Evolutionary conservation across 306 rosid species (phyloP).

Genomic region (Comarum palustre): DNA sequence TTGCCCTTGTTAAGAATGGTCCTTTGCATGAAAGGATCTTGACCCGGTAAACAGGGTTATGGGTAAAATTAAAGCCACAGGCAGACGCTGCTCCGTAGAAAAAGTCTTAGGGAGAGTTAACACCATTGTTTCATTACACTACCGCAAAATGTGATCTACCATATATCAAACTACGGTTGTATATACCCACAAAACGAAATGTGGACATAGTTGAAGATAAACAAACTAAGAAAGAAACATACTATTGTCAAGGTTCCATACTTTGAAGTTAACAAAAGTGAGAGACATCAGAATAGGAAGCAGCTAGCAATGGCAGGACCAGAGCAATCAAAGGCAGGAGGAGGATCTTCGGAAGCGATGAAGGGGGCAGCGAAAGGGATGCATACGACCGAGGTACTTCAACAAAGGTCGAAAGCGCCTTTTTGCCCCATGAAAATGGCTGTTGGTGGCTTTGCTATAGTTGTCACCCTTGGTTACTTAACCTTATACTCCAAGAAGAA

Average conservation of each 20-base stretch:
- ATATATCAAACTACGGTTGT: too few relatives aligned
- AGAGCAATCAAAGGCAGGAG: slow-evolving; percentile 15
- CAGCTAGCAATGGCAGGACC: slow-evolving; percentile 27
- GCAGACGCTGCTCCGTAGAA: neutral
- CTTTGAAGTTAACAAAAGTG: neutral
- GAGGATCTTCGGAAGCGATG: slow-evolving; percentile 20
- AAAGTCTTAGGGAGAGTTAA: neutral
- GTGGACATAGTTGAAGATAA: neutral
- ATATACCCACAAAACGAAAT: neutral
- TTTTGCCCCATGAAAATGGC: slow-evolving; percentile 52
- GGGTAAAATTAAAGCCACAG: neutral
- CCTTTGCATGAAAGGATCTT: neutral
- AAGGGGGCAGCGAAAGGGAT: slow-evolving; percentile 23
- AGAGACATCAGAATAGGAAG: neutral
- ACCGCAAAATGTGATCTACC: slow-evolving; percentile 1
- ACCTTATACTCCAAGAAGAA: slow-evolving; percentile 60
- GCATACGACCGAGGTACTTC: slow-evolving; percentile 47
- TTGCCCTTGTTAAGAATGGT: neutral
- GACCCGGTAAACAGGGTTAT: slow-evolving; percentile 14
- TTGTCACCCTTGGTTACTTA: slow-evolving; percentile 40
- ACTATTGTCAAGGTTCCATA: neutral
- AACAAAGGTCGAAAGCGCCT: slow-evolving; percentile 44
- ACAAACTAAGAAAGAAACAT: neutral
- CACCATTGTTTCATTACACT: neutral
- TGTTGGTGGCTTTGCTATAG: slow-evolving; percentile 48